These are phyloP conservation scores for Lasiodiplodia theobromae DNA, from an alignment of 2,329 filamentous ascomycete species.

Conservation along the genomic window DNA sequence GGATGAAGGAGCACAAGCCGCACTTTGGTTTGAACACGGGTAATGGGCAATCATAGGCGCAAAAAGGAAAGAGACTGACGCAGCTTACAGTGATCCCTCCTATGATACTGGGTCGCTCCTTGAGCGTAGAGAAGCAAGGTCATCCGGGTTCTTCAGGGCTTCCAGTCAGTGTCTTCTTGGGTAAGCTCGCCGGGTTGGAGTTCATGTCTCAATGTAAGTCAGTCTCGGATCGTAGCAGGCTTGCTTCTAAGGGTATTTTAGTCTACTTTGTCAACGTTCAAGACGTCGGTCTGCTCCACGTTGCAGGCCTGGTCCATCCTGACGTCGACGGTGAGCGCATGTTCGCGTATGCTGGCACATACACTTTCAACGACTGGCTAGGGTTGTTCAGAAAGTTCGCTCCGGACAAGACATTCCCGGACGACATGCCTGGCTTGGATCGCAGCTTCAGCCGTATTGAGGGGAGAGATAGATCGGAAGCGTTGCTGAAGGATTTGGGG, in stretches of 20 bases:
- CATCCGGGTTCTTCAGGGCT: conserved; percentile 31
- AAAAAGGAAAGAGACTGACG: conserved; percentile 2
- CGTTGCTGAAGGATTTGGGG: conserved; percentile 13
- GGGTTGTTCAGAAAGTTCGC: conserved; percentile 14
- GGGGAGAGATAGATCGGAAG: not conserved
- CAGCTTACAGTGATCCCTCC: conserved; percentile 5
- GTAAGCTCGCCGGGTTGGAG: not conserved
- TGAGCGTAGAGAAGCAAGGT: conserved; percentile 32
- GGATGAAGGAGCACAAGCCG: conserved; percentile 48
- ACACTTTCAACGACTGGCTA: conserved; percentile 31
- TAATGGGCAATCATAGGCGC: not conserved
- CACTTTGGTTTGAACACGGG: conserved; percentile 49
- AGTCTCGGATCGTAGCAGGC: not conserved
- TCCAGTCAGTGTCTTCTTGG: conserved; percentile 29
- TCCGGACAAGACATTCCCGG: not conserved
- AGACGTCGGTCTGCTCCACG: conserved; percentile 35
- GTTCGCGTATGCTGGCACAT: conserved; percentile 31
- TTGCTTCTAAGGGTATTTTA: not conserved
- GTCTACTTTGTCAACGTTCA: conserved; percentile 33
- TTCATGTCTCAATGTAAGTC: not conserved
- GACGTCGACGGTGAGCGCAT: conserved; percentile 31
- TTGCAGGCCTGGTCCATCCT: conserved; percentile 33
- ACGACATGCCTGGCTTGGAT: not conserved
- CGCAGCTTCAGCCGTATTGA: not conserved
- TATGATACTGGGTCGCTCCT: conserved; percentile 31